Base-by-base conservation (phyloP, 208 protist genomes). In the Wallacemonas sp. region DNA sequence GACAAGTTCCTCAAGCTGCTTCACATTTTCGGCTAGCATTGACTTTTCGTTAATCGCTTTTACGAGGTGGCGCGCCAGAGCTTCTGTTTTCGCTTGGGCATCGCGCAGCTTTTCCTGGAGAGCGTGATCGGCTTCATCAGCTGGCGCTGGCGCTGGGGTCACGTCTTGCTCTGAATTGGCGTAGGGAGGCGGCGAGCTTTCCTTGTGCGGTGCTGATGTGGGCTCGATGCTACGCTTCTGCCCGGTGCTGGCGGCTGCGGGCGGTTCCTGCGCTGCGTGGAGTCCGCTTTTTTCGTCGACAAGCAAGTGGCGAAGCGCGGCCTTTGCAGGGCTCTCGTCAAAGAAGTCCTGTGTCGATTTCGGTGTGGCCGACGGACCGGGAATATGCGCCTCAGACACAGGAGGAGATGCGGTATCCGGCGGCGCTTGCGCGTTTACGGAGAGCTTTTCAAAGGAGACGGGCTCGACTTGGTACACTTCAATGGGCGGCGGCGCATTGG, bases 21-120 rank as follows among this genome's bases (percentile, higher is more conserved):
- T 76, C 18, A 91, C 76, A 67, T 76, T 85, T 11, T 69, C 54
- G 69, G 86, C 77, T 1, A 95, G 71, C 67, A 82, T 46, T 44
- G 76, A 82, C 22, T 82, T 79, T n/a, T 95, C 89, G 25, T 74
- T 61, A 57, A 95, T 84, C 20, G 82, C 78, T 67, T 82, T 84
- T 10, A 90, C 89, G 23, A 95, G 75, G 67, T 95, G 86, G 14
- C 86, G 81, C 16, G 89, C 89, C 10, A 95, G 84, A 3, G 76
- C 77, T 61, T 95, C 86, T 22, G 84, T 80, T 75, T 95, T 95
- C 4, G 72, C 46, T 63, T 83, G 79, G 26, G 82, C 68, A 38
- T 89, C 84, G 1, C 73, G 62, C 33, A 78, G 66, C 67, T 72
- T 64, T 33, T 70, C 65, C 67, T 81, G 76, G 29, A 83, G 65